Evolutionary conservation across 345 rosid species (phyloP), one percentile per base, ranked within the genome.

Genomic region (Orychophragmus violaceus): DNA sequence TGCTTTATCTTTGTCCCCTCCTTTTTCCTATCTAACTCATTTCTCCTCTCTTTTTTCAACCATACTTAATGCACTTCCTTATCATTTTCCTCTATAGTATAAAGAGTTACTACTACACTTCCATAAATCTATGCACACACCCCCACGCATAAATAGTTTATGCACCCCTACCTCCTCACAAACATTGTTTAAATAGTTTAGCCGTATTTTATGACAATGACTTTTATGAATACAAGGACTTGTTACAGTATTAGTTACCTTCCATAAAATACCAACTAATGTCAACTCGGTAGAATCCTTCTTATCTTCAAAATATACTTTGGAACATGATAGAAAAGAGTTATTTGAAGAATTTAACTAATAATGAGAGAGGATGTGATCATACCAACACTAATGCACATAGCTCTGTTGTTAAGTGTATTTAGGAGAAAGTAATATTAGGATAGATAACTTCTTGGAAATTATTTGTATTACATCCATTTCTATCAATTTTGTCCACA

Each of bases 1-100:
- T 51, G 57, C 77, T 66, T 73, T 73, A 73, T 73, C 62, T 66
- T 66, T 73, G 67, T 65, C 71, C 62, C 71, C 56, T 64, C 19
- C 59, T 28, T 50, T 55, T 62, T 35, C 33, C 27, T 25, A 45
- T 35, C 70, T 29, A 56, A 46, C 52, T 71, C 52, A 71, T 46
- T 45, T 35, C 32, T 55, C 30, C 8, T 71, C 50, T 29, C 57
- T 45, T 71, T 59, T 64, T 56, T 48, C 70, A 64, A 71, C 70
- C 53, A 56, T 35, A 64, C 65, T 71, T 64, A 71, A 46, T 71
- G 70, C 76, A 56, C 23, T 24, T 71, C 69, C 25, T 44, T 35
- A 27, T 71, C 76, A 61, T 27, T 35, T 71, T 71, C 75, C 75
- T 71, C 75, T 62, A 53, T 53, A 16, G 62, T 14, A 50, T 69